Evolutionary conservation across 352 stramenopile species (phyloP), one percentile per base, ranked within the genome.

Genomic region (Pythium monospermum): DNA sequence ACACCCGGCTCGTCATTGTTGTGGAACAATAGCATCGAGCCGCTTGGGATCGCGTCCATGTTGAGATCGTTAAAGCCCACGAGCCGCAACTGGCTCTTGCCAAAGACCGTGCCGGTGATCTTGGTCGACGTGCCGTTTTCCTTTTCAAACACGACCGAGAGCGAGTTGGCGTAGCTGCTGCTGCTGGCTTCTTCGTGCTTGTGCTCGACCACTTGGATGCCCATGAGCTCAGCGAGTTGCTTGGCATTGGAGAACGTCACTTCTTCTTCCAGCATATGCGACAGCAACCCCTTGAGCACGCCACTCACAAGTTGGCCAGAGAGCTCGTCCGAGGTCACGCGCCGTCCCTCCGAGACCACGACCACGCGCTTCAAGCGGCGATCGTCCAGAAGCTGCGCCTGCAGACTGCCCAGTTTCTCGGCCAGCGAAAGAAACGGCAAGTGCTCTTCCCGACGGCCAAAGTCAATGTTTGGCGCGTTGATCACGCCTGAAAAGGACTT

Each of bases 1-100:
- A 97, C 91, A 39, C 94, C 96, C 5, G 96, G 91, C 57, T 91
- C 61, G 67, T 99, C 97, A 6, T 87, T 87, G 74, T 98, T 99
- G 57, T 96, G 83, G 49, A 97, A 96, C 53, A 97, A 71, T 44
- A 97, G 75, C 72, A 97, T 95, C 37, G 89, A 84, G 16, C 86
- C 85, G 40, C 79, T 93, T 13, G 83, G 83, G 45, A 92, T 88
- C 15, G 79, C 79, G 49, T 92, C 81, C 67, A 96, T 92, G 21
- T 69, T 73, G 19, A 96, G 72, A 41, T 88, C 87, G 52, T 97
- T 85, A 41, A 97, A 88, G 1, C 83, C 74, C 28, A 96, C 84
- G 37, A 97, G 70, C 0, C 89, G 79, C n/a, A 92, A 65, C 49
- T 97, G 84, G 54, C 61, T 82, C 40, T 86, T 83, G 50, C 83